A percentile compares a stretch with the other conserved stretches of the same genome.
Conservation (phyloP, 768 basidiomycete genomes). For the Galerina sulciceps region DNA sequence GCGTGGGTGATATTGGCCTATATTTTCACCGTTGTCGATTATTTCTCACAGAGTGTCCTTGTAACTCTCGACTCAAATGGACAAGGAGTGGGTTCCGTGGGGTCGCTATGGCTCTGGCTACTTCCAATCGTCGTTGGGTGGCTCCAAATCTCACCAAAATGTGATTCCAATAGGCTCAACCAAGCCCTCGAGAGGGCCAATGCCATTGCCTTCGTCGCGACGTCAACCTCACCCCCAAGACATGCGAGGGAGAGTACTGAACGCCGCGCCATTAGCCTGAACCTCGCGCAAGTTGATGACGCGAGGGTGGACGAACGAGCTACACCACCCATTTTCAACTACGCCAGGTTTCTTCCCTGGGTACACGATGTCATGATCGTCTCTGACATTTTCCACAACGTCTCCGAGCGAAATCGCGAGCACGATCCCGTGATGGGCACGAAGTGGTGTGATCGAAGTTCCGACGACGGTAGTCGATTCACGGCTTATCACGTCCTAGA, state of each 20-base stretch:
- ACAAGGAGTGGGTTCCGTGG: conserved; percentile 33
- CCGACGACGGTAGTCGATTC: background rate
- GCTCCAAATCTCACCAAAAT: conserved; percentile 44
- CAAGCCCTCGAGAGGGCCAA: conserved; percentile 34
- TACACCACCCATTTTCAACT: conserved; percentile 26
- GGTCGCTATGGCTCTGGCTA: conserved; percentile 47
- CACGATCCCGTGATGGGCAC: conserved; percentile 5
- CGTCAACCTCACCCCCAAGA: background rate
- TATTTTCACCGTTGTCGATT: conserved; percentile 40
- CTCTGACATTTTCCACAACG: conserved; percentile 14
- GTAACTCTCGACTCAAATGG: conserved; percentile 32
- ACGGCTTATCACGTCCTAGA: background rate
- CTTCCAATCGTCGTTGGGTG: conserved; percentile 45
- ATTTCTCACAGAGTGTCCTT: conserved; percentile 26
- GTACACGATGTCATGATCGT: conserved; percentile 15
- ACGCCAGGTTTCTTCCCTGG: conserved; percentile 25
- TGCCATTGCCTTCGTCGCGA: conserved; percentile 25
- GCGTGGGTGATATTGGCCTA: conserved; percentile 50
- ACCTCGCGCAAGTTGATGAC: background rate
- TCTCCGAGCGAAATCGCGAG: background rate
- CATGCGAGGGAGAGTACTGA: background rate
- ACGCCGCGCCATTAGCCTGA: background rate
- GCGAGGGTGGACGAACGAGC: conserved; percentile 15
- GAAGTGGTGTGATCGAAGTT: background rate
- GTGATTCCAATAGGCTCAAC: conserved; percentile 34